These are phyloP conservation scores for Fusarium subglutinans DNA, from an alignment of 2,329 filamentous ascomycete genomes.

Conservation along the genomic window DNA sequence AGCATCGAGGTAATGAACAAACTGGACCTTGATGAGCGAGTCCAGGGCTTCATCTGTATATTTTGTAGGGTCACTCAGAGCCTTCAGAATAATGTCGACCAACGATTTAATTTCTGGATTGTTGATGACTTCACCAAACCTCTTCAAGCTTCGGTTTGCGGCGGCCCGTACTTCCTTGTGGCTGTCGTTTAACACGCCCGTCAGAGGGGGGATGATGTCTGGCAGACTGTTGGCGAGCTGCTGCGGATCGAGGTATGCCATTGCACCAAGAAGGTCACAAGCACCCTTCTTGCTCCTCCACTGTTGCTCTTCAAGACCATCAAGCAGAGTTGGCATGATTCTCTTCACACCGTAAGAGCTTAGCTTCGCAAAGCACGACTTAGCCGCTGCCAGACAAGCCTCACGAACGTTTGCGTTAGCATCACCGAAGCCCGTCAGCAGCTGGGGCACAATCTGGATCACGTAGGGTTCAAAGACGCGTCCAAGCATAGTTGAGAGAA, in stretches of 20 bases:
- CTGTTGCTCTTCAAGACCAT: conserved; percentile 92
- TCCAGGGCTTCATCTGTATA: conserved; percentile 96
- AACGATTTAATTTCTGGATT: conserved; percentile 97
- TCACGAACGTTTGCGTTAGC: conserved; percentile 88
- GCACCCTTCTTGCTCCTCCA: conserved; percentile 99
- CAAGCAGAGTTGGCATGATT: conserved; percentile 88
- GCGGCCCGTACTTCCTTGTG: conserved; percentile 95
- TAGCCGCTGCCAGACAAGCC: conserved; percentile 90
- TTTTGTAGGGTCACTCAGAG: conserved; percentile 95
- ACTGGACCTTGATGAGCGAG: conserved; percentile 95
- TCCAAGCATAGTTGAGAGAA: conserved; percentile 86
- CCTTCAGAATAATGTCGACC: conserved; percentile 91
- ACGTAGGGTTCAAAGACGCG: conserved; percentile 95
- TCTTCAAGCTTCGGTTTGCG: conserved; percentile 94
- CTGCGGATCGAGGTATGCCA: conserved; percentile 97
- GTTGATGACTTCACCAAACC: conserved; percentile 97
- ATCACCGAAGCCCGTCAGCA: conserved; percentile 91
- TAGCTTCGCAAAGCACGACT: conserved; percentile 90
- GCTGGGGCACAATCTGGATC: conserved; percentile 91
- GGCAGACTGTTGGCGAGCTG: conserved; percentile 92
- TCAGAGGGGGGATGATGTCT: conserved; percentile 95
- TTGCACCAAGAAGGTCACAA: conserved; percentile 94
- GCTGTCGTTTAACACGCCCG: conserved; percentile 93
- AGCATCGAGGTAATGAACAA: conserved; percentile 97
- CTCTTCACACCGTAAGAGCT: conserved; percentile 97